Conservation (phyloP, 2,329 filamentous ascomycete genomes). For the Diplodia scrobiculata region DNA sequence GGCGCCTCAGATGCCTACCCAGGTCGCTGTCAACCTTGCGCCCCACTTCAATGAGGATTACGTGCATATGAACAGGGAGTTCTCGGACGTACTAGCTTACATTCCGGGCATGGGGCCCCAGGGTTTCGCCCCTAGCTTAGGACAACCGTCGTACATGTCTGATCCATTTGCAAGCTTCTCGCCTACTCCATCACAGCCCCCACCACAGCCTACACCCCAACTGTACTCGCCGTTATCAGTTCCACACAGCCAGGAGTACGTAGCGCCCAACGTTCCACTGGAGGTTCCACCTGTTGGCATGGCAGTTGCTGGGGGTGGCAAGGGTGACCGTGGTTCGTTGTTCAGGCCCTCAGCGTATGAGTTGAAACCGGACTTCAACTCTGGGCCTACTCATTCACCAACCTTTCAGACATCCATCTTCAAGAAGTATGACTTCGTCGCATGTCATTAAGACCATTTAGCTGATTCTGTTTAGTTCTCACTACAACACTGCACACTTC, state of each 20-base stretch:
- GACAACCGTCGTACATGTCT: constrained; percentile 32
- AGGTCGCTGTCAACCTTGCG: constrained; percentile 36
- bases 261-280: constrained; percentile 33
- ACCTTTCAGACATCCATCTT: constrained; percentile 55
- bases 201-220: constrained; percentile 40
- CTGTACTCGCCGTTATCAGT: constrained; percentile 38
- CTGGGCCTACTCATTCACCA: constrained; percentile 42
- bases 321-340: constrained; percentile 43
- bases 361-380: constrained; percentile 47
- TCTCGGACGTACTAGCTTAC: constrained; percentile 44
- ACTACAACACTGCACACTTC: constrained; percentile 57
- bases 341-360: constrained; percentile 53
- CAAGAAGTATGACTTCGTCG: constrained; percentile 47
- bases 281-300: constrained; percentile 25
- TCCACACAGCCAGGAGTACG: constrained; percentile 40
- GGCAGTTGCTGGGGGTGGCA: constrained; percentile 31
- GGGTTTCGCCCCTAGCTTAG: constrained; percentile 41
- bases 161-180: constrained; percentile 41
- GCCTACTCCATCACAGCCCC: constrained; percentile 37
- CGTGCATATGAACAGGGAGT: constrained; percentile 42
- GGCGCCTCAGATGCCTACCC: constrained; percentile 38
- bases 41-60: constrained; percentile 40
- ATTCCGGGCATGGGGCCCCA: constrained; percentile 53
- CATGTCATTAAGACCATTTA: background rate
- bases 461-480: constrained; percentile 46